phyloP scores from a whole-genome alignment of 768 basidiomycete species.

The Cyathus striatus region DNA sequence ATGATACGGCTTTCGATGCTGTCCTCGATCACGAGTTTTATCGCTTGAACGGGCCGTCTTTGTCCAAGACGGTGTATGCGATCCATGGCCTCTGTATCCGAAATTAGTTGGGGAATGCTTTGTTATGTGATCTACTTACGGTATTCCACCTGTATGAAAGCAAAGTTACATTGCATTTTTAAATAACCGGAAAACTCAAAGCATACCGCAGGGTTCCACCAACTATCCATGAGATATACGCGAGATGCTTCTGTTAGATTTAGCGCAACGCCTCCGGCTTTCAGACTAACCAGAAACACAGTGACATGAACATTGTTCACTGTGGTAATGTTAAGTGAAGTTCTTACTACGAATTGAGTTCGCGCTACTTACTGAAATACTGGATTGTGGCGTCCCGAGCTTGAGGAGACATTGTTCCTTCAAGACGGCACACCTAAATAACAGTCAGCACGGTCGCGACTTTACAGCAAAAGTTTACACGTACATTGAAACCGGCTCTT shows the following conservation, averaged over 20 bases:
- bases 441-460: neutral
- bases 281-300: slow-evolving; percentile 95
- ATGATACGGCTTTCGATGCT: slow-evolving; percentile 95
- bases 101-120: neutral
- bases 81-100: slow-evolving; percentile 90
- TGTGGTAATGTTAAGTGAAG: slow-evolving; percentile 19
- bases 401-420: slow-evolving; percentile 96
- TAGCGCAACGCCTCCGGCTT: slow-evolving; percentile 91
- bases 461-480: slow-evolving; percentile 13
- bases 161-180: slow-evolving; percentile 1
- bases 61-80: slow-evolving; percentile 97
- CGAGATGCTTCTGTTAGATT: slow-evolving; percentile 89
- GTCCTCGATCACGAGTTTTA: slow-evolving; percentile 93
- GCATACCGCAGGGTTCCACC: slow-evolving; percentile 95
- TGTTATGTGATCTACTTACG: slow-evolving; percentile 41
- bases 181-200: slow-evolving; percentile 21
- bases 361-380: slow-evolving; percentile 70
- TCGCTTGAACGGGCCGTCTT: slow-evolving; percentile 86
- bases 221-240: slow-evolving; percentile 95
- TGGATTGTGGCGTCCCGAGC: slow-evolving; percentile 93
- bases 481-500: slow-evolving; percentile 83
- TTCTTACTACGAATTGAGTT: slow-evolving; percentile 42
- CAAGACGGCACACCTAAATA: slow-evolving; percentile 80
- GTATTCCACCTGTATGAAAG: slow-evolving; percentile 63
- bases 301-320: slow-evolving; percentile 93